Evolutionary conservation across 176 grass and related monocot genomes (phyloP).

Genomic region (Aegilops longissima): DNA sequence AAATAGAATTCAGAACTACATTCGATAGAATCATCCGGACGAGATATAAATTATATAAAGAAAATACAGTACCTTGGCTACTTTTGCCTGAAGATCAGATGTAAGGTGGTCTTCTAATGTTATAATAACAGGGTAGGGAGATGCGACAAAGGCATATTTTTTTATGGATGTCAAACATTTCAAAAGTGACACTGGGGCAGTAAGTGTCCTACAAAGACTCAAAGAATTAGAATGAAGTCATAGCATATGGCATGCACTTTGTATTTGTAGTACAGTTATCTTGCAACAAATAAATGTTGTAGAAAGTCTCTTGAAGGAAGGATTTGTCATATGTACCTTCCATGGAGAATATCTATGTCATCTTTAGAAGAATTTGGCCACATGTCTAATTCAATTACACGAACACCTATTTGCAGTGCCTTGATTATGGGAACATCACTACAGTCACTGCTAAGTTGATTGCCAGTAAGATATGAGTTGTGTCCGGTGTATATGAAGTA

Average conservation of each 20-base stretch:
- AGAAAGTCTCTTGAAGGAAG: not conserved
- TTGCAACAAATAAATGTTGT: not conserved
- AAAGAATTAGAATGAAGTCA: conserved; percentile 29
- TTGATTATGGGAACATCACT: conserved; percentile 95
- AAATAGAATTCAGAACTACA: conserved; percentile 53
- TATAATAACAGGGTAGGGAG: conserved; percentile 97
- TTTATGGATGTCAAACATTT: conserved; percentile 94
- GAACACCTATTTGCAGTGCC: conserved; percentile 82
- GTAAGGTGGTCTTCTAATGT: conserved; percentile 98
- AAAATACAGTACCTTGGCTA: conserved; percentile 77
- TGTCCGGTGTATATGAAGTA: conserved; percentile 98
- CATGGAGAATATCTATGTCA: conserved; percentile 91
- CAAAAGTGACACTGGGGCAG: conserved; percentile 81
- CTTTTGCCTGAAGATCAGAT: conserved; percentile 88
- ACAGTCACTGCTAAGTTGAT: conserved; percentile 98
- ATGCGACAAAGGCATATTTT: conserved; percentile 89
- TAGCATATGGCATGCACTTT: not conserved
- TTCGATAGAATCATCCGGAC: conserved; percentile 33
- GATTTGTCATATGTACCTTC: conserved; percentile 51
- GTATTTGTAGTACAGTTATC: not conserved
- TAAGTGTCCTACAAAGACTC: conserved; percentile 74
- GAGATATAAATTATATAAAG: conserved; percentile 26
- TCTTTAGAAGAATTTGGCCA: conserved; percentile 98
- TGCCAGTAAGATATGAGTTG: conserved; percentile 93
- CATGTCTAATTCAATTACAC: conserved; percentile 96